Percentiles rank a stretch among this genome's conserved stretches.
Conservation (phyloP, 495 filamentous ascomycete species). For the Ramalina intermedia region DNA sequence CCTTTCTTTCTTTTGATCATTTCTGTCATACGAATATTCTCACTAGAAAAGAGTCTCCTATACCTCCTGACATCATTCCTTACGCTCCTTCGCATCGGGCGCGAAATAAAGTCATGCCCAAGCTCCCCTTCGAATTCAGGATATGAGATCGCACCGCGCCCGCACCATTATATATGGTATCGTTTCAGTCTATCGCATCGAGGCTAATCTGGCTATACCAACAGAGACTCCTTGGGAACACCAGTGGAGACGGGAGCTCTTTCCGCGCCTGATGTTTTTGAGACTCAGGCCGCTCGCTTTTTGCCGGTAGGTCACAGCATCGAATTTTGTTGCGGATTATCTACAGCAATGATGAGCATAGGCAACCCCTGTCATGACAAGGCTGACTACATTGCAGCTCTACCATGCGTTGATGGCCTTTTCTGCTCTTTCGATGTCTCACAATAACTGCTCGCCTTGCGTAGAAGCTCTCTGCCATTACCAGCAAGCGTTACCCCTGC, state of each 20-base stretch:
- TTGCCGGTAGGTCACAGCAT: constrained; percentile 30
- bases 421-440: constrained; percentile 39
- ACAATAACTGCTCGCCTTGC: constrained; percentile 29
- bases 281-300: constrained; percentile 30
- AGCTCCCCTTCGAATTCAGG: too few species aligned
- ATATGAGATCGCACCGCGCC: too few species aligned
- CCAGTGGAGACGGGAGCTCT: constrained; percentile 9
- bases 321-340: constrained; percentile 5
- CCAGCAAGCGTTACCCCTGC: constrained; percentile 35
- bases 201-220: too few species aligned
- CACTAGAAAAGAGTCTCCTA: too few species aligned
- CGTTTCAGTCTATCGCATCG: too few species aligned
- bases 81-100: too few species aligned
- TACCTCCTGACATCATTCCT: too few species aligned
- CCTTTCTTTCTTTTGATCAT: too few species aligned
- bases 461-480: constrained; percentile 42
- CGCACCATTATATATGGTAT: too few species aligned
- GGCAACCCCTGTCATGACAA: background rate
- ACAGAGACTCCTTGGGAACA: constrained; percentile 8
- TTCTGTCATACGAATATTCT: too few species aligned
- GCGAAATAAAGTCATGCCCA: too few species aligned
- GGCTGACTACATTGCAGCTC: constrained; percentile 26
- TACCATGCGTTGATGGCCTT: constrained; percentile 48
- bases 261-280: constrained; percentile 29
- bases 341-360: background rate